Evolutionary conservation across 1,284 basidiomycete species (phyloP).

Genomic region (Athelia psychrophila): DNA sequence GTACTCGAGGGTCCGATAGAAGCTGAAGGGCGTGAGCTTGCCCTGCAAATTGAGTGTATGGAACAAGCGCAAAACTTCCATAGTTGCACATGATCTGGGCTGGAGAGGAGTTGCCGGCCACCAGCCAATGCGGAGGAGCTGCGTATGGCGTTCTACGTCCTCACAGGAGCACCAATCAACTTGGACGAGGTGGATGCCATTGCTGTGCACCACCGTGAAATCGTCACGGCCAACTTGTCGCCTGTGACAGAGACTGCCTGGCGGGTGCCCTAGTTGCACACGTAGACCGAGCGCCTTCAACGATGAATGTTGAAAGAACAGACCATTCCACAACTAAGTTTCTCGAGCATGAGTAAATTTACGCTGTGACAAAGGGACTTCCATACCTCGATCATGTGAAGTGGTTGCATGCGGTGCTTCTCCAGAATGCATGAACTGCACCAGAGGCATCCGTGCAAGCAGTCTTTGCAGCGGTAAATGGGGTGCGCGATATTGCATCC

Average conservation of each 20-base stretch:
- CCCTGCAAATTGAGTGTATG: conserved; percentile 12
- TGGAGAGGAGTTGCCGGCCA: conserved; percentile 12
- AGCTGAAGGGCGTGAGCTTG: conserved; percentile 8
- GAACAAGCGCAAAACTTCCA: conserved; percentile 8
- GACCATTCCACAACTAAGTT: neutral
- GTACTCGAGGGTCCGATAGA: conserved; percentile 9
- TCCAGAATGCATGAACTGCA: neutral
- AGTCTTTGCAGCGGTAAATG: neutral
- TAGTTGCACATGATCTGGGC: conserved; percentile 7
- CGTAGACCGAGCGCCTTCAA: neutral
- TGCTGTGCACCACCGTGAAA: conserved; percentile 1
- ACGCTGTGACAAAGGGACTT: neutral
- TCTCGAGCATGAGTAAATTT: neutral
- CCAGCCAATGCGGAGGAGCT: conserved; percentile 15
- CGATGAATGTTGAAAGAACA: neutral
- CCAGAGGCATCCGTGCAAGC: neutral
- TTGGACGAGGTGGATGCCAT: conserved; percentile 1
- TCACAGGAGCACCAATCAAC: conserved; percentile 4
- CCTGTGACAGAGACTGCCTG: neutral
- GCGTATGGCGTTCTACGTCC: neutral
- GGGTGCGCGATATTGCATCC: neutral
- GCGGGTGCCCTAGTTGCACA: neutral
- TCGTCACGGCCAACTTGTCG: neutral
- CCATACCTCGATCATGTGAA: neutral
- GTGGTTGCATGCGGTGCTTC: neutral